These are phyloP conservation scores for Westerdykella ornata DNA, from an alignment of 2,329 filamentous ascomycete genomes.

Conservation along the genomic window DNA sequence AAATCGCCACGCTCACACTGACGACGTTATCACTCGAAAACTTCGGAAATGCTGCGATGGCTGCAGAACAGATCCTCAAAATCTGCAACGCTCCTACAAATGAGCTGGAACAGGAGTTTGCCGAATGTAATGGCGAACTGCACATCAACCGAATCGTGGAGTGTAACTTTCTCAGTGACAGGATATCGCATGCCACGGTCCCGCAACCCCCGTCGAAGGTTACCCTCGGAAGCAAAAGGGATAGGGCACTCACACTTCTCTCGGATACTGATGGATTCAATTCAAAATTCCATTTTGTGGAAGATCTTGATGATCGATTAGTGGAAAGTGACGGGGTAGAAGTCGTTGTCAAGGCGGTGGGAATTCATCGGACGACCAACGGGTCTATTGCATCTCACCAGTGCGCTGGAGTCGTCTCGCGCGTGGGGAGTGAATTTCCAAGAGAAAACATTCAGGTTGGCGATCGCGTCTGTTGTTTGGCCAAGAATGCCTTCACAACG, in stretches of 20 bases:
- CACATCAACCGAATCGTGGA: not conserved
- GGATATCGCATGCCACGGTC: no score
- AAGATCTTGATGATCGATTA: not conserved
- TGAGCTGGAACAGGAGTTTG: not conserved
- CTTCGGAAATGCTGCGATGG: no score
- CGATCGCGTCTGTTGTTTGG: slow-evolving; percentile 8
- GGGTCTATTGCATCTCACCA: slow-evolving; percentile 1
- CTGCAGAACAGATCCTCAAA: no score
- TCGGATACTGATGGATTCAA: not conserved
- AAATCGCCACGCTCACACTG: not conserved
- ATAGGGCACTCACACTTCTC: not conserved
- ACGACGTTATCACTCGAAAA: no score
- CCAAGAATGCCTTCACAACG: slow-evolving; percentile 11
- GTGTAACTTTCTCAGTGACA: not conserved
- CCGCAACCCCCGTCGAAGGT: not conserved
- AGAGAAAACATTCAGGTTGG: slow-evolving; percentile 1
- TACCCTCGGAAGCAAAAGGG: not conserved
- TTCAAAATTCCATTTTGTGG: not conserved
- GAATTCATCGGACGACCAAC: not conserved
- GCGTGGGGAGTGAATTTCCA: not conserved
- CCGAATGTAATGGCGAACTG: not conserved
- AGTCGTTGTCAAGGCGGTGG: not conserved
- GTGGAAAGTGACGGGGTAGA: not conserved
- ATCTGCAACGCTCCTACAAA: not conserved
- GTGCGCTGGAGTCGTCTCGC: slow-evolving; percentile 5